A percentile compares a stretch with the other conserved stretches of the same genome.
These are phyloP conservation scores for Hemileccinum impolitum DNA, from an alignment of 768 basidiomycete genomes.

Conservation along the genomic window DNA sequence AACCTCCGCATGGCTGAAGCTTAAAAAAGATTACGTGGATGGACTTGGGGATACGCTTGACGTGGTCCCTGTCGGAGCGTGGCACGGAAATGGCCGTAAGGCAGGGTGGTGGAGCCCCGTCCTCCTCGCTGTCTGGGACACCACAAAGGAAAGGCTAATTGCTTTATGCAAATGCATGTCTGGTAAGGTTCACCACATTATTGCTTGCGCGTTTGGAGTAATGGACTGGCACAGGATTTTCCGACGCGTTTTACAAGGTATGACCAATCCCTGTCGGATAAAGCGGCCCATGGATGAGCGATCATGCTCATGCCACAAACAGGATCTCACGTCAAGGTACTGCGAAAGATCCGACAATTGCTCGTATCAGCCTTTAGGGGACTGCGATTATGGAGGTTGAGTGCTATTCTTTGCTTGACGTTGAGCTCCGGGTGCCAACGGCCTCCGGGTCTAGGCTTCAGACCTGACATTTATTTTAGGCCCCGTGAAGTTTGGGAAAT, in stretches of 20 bases:
- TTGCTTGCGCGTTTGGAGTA: background rate
- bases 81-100: conserved; percentile 89
- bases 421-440: background rate
- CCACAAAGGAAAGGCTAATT: conserved; percentile 55
- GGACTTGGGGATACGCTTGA: conserved; percentile 76
- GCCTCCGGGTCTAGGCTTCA: conserved; percentile 43
- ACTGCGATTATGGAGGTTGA: conserved; percentile 61
- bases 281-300: background rate
- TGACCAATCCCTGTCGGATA: background rate
- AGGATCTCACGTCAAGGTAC: conserved; percentile 67
- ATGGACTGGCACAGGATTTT: conserved; percentile 56
- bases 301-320: conserved; percentile 22
- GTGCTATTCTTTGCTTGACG: conserved; percentile 11
- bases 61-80: conserved; percentile 73
- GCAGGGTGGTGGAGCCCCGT: conserved; percentile 92
- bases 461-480: conserved; percentile 65
- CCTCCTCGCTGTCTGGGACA: conserved; percentile 73
- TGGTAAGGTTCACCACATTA: conserved; percentile 40
- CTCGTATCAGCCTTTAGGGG: conserved; percentile 51
- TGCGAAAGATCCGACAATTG: conserved; percentile 51
- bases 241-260: conserved; percentile 79
- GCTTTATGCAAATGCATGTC: conserved; percentile 92
- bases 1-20: conserved; percentile 83
- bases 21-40: conserved; percentile 89
- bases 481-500: conserved; percentile 89